Conservation (phyloP, 164 flowering plant species). For the Stephania japonica region DNA sequence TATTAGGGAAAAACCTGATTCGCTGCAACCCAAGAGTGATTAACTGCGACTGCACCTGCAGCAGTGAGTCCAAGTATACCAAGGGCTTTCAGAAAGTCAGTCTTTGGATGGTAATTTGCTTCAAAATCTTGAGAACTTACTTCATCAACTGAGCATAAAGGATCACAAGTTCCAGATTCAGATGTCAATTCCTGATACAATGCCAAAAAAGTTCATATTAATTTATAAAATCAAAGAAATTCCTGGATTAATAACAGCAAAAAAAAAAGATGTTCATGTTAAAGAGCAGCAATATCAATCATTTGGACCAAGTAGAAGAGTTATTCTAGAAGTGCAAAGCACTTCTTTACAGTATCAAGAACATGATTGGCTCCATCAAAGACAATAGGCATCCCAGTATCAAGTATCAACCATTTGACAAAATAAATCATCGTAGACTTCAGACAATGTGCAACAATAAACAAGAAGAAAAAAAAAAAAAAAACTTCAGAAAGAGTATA, state of each 20-base stretch:
- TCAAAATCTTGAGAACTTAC: conserved; percentile 72
- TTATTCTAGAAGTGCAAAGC: too few species aligned
- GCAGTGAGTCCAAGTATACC: conserved; percentile 68
- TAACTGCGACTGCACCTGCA: conserved; percentile 75
- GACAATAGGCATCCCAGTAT: too few species aligned
- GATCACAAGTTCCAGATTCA: conserved; percentile 74
- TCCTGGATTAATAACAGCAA: background rate
- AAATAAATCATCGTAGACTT: background rate
- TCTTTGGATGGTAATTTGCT: conserved; percentile 81
- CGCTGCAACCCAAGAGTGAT: conserved; percentile 95
- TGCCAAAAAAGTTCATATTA: background rate
- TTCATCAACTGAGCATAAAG: conserved; percentile 97
- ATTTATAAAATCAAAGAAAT: background rate
- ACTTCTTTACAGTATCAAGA: too few species aligned
- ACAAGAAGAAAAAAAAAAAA: background rate
- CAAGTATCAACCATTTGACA: too few species aligned
- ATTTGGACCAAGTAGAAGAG: too few species aligned
- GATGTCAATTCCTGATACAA: conserved; percentile 39
- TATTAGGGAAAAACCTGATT: conserved; percentile 62
- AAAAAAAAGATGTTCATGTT: background rate
- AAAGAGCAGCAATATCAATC: background rate
- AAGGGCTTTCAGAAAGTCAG: conserved; percentile 81
- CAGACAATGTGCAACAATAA: background rate
- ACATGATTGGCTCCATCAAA: too few species aligned
- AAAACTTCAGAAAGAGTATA: background rate